phyloP scores from a whole-genome alignment of 2,329 filamentous ascomycete species.

The Akanthomyces lecanii region DNA sequence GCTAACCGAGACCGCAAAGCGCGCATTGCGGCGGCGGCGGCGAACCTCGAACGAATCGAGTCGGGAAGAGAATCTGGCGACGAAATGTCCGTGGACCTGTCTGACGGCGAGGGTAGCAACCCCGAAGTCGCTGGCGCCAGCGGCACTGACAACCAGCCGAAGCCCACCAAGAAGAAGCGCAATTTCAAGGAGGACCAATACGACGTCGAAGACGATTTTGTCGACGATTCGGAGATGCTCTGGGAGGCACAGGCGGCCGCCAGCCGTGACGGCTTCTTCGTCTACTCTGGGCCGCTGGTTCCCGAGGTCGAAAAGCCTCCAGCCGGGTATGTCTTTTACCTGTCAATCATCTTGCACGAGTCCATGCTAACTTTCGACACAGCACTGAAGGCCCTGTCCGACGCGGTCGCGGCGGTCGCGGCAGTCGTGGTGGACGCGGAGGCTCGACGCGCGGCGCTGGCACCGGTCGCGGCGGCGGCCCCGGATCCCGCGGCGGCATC shows the following conservation, averaged over 20 bases:
- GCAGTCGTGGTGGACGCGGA: slow-evolving; percentile 53
- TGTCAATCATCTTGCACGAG: neutral
- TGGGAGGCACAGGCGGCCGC: slow-evolving; percentile 96
- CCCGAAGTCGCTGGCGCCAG: slow-evolving; percentile 71
- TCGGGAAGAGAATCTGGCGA: slow-evolving; percentile 67
- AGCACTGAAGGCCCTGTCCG: slow-evolving; percentile 72
- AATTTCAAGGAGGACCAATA: slow-evolving; percentile 79
- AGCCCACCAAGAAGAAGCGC: slow-evolving; percentile 76
- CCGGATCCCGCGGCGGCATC: slow-evolving; percentile 72
- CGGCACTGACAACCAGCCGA: slow-evolving; percentile 57
- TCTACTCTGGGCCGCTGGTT: slow-evolving; percentile 89
- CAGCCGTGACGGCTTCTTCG: slow-evolving; percentile 94
- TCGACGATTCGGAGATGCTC: slow-evolving; percentile 88
- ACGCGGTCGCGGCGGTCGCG: slow-evolving; percentile 55
- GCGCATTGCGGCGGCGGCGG: slow-evolving; percentile 83
- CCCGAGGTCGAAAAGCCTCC: slow-evolving; percentile 76
- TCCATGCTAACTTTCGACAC: slow-evolving; percentile 31
- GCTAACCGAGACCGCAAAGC: slow-evolving; percentile 84
- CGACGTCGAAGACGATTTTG: slow-evolving; percentile 77
- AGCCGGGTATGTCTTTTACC: slow-evolving; percentile 42
- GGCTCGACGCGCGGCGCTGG: slow-evolving; percentile 51
- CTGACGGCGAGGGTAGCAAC: slow-evolving; percentile 74
- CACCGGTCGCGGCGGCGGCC: slow-evolving; percentile 47
- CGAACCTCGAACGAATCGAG: slow-evolving; percentile 72
- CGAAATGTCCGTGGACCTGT: slow-evolving; percentile 78